Percentiles rank a stretch among this genome's conserved stretches.
These are phyloP conservation scores for Penicillium psychrosexuale DNA, from an alignment of 2,329 filamentous ascomycete species.

Conservation along the genomic window DNA sequence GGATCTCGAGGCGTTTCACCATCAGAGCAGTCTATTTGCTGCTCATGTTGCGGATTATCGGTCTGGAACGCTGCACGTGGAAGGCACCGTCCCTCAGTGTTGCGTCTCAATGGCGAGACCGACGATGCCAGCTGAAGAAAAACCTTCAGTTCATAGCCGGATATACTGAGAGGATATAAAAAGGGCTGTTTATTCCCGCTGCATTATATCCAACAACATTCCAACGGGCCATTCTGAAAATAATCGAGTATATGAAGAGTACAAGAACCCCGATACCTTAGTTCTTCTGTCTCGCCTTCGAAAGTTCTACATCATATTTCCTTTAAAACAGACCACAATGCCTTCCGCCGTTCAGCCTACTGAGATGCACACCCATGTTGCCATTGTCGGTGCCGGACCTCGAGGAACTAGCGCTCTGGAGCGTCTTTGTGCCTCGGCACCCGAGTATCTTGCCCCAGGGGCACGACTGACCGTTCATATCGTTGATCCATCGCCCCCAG, in stretches of 20 bases:
- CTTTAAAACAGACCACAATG: not conserved
- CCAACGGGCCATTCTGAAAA: not conserved
- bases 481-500: not conserved
- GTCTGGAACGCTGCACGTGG: not conserved
- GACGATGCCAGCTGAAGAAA: not conserved
- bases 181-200: not conserved
- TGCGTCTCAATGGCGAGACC: not conserved
- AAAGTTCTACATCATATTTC: not conserved
- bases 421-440: not conserved
- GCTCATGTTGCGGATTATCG: not conserved
- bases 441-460: not conserved
- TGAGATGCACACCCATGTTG: not conserved
- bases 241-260: not conserved
- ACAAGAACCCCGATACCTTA: not conserved
- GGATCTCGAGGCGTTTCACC: not conserved
- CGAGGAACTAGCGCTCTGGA: not conserved
- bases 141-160: not conserved
- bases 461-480: not conserved
- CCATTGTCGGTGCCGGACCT: not conserved
- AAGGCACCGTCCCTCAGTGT: not conserved
- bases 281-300: not conserved
- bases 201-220: not conserved
- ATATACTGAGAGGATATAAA: not conserved
- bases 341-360: not conserved
- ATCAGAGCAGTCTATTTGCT: not conserved